Base-by-base conservation (phyloP, 768 basidiomycete species). In the Boletus bicolor region DNA sequence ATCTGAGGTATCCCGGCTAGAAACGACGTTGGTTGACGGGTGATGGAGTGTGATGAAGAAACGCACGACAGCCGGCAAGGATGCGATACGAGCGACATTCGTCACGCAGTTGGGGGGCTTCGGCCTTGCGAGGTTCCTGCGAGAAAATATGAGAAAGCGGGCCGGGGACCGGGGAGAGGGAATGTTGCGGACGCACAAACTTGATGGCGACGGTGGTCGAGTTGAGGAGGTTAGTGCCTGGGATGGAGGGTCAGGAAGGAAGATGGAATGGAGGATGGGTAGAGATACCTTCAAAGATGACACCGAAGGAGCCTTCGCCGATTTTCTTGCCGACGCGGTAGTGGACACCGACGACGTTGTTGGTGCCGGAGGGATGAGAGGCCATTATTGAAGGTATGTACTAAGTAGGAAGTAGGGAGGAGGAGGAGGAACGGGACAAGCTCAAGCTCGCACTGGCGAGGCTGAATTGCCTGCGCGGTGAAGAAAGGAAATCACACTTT, bases 121-220 rank as follows among this genome's bases (percentile, higher is more conserved):
- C 97, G 12, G 94, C 94, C 72, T 91, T 91, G 69, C 91, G 76
- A 34, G 91, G 90, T 79, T 93, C 90, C 91, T 93, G 64, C 11
- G 42, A 51, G 63, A 63, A 52, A 56, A 50, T 32, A 53, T 58
- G 63, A 55, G 60, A 24, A 17, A n/a, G 59, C 21, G 35, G 28
- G 21, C 34, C 4, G 37, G n/a, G 15, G n/a, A 11, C 34, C 4
- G 37, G n/a, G 15, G n/a, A 11, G 32, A 12, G 11, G 44, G 9
- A 4, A 49, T 15, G 43, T 44, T 45, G 58, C 4, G 38, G 45
- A 85, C 95, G 75, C 68, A 98, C 97, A 83, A 99, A 99, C 81
- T 99, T 99, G 86, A 99, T 98, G 60, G 97, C 97, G 58, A 98
- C 96, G 10, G 94, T 95, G 77, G 96, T 94, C 4, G 91, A 93